Evolutionary conservation across 2,329 filamentous ascomycete genomes (phyloP).

Genomic region (Talaromyces sp.): DNA sequence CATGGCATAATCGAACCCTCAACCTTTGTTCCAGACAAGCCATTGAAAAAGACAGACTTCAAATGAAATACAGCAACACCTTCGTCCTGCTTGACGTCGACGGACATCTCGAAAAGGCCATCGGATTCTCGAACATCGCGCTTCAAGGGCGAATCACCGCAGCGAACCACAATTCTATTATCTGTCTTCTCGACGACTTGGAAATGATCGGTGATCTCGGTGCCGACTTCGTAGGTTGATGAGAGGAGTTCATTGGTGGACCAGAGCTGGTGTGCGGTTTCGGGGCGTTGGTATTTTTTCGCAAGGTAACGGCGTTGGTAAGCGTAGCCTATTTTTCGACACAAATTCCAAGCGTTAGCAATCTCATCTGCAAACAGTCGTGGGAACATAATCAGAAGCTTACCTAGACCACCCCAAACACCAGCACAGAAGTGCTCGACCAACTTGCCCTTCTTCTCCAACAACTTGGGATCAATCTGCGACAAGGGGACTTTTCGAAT

Average conservation of each 20-base stretch:
- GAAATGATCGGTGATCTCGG: slow-evolving; percentile 67
- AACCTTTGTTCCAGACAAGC: slow-evolving; percentile 41
- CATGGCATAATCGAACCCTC: slow-evolving; percentile 45
- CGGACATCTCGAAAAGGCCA: slow-evolving; percentile 64
- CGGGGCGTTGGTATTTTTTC: slow-evolving; percentile 56
- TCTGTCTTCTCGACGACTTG: slow-evolving; percentile 65
- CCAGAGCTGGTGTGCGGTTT: slow-evolving; percentile 62
- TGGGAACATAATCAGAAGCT: slow-evolving; percentile 22
- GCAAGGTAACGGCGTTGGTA: slow-evolving; percentile 59
- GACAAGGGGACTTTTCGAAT: slow-evolving; percentile 60
- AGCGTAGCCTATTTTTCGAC: slow-evolving; percentile 34
- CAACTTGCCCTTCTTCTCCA: slow-evolving; percentile 60
- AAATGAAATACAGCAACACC: slow-evolving; percentile 62
- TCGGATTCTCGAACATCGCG: slow-evolving; percentile 57
- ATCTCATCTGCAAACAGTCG: not conserved
- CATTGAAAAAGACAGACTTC: slow-evolving; percentile 63
- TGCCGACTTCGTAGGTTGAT: slow-evolving; percentile 61
- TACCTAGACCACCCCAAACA: slow-evolving; percentile 65
- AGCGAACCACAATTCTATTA: slow-evolving; percentile 60
- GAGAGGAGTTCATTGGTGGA: slow-evolving; percentile 51
- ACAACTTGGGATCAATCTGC: slow-evolving; percentile 63
- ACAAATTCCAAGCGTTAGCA: not conserved
- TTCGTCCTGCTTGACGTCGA: slow-evolving; percentile 57
- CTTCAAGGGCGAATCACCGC: slow-evolving; percentile 62
- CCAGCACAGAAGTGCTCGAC: slow-evolving; percentile 65